Evolutionary conservation across 257 asterid genomes (phyloP).

Genomic region (Solanum chmielewskii): DNA sequence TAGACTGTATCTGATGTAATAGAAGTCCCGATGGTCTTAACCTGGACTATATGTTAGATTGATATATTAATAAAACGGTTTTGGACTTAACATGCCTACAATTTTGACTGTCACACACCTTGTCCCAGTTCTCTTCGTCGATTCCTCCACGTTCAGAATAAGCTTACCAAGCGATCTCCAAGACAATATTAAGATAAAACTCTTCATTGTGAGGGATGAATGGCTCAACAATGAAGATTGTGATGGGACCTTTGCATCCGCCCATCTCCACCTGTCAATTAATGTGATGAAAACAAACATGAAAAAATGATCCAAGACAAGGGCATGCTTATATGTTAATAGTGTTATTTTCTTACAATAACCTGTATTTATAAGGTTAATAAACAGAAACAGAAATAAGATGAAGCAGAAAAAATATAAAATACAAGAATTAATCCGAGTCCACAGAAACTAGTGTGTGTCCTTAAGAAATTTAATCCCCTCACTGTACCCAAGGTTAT

Average conservation of each 20-base stretch:
- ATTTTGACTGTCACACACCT: constrained; percentile 25
- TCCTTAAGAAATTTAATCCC: too few species aligned
- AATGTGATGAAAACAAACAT: not conserved
- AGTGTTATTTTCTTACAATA: too few species aligned
- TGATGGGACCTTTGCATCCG: constrained; percentile 91
- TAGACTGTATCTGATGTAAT: constrained; percentile 37
- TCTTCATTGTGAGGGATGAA: constrained; percentile 74
- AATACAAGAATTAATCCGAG: too few species aligned
- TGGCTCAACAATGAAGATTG: constrained; percentile 86
- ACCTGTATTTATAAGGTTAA: too few species aligned
- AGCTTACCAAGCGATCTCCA: constrained; percentile 22
- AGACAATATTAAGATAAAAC: too few species aligned
- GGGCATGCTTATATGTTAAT: not conserved
- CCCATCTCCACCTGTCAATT: constrained; percentile 77
- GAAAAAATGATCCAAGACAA: not conserved
- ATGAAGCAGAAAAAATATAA: too few species aligned
- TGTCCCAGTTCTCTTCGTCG: constrained; percentile 97
- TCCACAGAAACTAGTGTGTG: too few species aligned
- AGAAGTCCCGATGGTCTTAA: constrained; percentile 58
- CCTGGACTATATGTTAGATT: constrained; percentile 19
- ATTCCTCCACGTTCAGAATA: constrained; percentile 90
- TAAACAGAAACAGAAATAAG: too few species aligned
- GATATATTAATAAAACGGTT: not conserved
- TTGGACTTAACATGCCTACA: not conserved
- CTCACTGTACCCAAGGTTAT: too few species aligned